Percentiles rank a stretch among this genome's conserved stretches.
phyloP scores from a whole-genome alignment of 2,329 filamentous ascomycete genomes.

The Fusarium sp. region DNA sequence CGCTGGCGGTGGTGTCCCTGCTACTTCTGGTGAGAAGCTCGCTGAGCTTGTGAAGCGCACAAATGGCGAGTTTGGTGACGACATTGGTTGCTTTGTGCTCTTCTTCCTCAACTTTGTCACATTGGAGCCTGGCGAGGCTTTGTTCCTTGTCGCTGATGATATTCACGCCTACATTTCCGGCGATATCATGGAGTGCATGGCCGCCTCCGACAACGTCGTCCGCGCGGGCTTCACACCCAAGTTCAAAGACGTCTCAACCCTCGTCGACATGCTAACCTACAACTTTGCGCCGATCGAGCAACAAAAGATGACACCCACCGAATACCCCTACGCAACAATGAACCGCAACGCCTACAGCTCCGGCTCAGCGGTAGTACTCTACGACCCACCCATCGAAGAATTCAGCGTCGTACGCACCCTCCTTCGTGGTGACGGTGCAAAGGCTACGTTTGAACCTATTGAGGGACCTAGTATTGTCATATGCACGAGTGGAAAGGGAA shows the following conservation, averaged over 20 bases:
- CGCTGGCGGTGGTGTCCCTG: slow-evolving; percentile 76
- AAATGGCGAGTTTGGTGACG: slow-evolving; percentile 85
- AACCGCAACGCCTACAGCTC: slow-evolving; percentile 87
- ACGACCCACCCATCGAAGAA: slow-evolving; percentile 96
- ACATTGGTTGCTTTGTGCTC: slow-evolving; percentile 93
- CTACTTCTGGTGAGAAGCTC: slow-evolving; percentile 76
- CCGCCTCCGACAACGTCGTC: slow-evolving; percentile 97
- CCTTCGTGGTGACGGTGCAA: slow-evolving; percentile 77
- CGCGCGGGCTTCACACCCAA: slow-evolving; percentile 98
- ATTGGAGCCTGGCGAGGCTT: slow-evolving; percentile 87
- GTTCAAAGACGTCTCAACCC: slow-evolving; percentile 93
- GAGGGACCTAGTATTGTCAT: slow-evolving; percentile 93
- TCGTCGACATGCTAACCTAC: slow-evolving; percentile 94
- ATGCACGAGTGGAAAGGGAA: slow-evolving; percentile 85
- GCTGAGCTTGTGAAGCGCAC: slow-evolving; percentile 82
- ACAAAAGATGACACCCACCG: slow-evolving; percentile 89
- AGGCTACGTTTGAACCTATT: slow-evolving; percentile 88
- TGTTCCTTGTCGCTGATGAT: slow-evolving; percentile 96
- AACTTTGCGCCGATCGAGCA: slow-evolving; percentile 93
- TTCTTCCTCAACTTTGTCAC: slow-evolving; percentile 98
- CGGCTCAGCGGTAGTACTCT: slow-evolving; percentile 77
- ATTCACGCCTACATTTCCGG: slow-evolving; percentile 95
- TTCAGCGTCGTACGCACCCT: slow-evolving; percentile 89
- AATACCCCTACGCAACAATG: slow-evolving; percentile 87
- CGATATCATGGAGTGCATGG: slow-evolving; percentile 99